Evolutionary conservation across 2,329 filamentous ascomycete genomes (phyloP).

Genomic region (Pseudogymnoascus pannorum): DNA sequence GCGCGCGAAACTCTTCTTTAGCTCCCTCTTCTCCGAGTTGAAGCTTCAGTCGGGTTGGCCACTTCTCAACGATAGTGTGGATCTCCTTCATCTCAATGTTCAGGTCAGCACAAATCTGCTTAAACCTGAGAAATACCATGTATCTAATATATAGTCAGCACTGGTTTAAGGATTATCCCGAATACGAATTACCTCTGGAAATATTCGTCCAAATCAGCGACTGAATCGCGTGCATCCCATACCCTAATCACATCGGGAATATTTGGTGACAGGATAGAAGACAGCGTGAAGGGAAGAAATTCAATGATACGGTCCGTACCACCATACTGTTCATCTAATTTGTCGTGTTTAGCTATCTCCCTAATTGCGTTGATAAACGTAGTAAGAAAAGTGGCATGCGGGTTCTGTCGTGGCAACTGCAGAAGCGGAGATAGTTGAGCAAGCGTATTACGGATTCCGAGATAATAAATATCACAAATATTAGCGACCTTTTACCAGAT

Average conservation of each 20-base stretch:
- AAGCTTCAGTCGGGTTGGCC: slow-evolving; percentile 27
- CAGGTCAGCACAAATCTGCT: slow-evolving; percentile 2
- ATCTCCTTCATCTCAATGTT: slow-evolving; percentile 24
- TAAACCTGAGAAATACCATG: slow-evolving; percentile 10
- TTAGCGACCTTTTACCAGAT: slow-evolving; percentile 30
- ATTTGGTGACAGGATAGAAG: background rate
- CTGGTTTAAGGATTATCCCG: background rate
- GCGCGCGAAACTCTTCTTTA: slow-evolving; percentile 27
- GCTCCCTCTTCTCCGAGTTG: slow-evolving; percentile 17
- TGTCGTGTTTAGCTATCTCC: slow-evolving; percentile 10
- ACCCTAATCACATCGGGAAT: slow-evolving; percentile 1
- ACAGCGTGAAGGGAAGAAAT: slow-evolving; percentile 12
- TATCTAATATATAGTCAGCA: slow-evolving; percentile 1
- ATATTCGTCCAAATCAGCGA: slow-evolving; percentile 13
- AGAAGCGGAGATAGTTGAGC: slow-evolving; percentile 29
- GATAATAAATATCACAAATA: slow-evolving; percentile 31
- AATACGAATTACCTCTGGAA: slow-evolving; percentile 15
- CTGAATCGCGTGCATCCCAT: slow-evolving; percentile 4
- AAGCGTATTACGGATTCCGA: slow-evolving; percentile 27
- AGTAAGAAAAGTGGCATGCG: slow-evolving; percentile 33
- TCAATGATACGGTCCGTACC: slow-evolving; percentile 11
- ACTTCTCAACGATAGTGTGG: slow-evolving; percentile 30
- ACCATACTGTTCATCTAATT: background rate
- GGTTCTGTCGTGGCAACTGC: slow-evolving; percentile 27
- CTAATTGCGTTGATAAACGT: slow-evolving; percentile 34